Evolutionary conservation across 2,329 filamentous ascomycete species (phyloP).

Genomic region (Sordariomycetes sp.): DNA sequence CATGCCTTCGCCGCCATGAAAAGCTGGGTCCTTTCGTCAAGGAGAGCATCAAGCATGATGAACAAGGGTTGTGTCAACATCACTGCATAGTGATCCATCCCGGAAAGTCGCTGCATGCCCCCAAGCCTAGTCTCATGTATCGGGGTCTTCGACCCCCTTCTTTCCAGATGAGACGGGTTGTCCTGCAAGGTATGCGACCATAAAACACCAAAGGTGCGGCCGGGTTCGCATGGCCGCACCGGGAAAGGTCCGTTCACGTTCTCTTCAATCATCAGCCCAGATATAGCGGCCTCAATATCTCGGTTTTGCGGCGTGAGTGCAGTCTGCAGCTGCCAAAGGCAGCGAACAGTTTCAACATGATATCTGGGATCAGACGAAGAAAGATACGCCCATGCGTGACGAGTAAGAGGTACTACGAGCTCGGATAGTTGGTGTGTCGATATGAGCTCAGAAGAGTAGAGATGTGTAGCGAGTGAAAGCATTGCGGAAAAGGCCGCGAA

Average conservation of each 20-base stretch:
- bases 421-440: slow-evolving; percentile 37
- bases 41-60: slow-evolving; percentile 64
- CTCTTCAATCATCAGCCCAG: slow-evolving; percentile 49
- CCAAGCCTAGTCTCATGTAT: slow-evolving; percentile 13
- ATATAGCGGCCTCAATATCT: slow-evolving; percentile 69
- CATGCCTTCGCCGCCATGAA: slow-evolving; percentile 69
- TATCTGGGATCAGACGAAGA: slow-evolving; percentile 79
- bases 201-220: slow-evolving; percentile 58
- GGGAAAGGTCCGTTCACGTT: slow-evolving; percentile 33
- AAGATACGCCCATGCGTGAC: slow-evolving; percentile 66
- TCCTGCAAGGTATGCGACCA: slow-evolving; percentile 72
- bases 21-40: slow-evolving; percentile 58
- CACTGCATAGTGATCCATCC: slow-evolving; percentile 50
- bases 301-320: slow-evolving; percentile 53
- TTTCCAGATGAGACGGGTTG: slow-evolving; percentile 29
- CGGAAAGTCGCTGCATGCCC: slow-evolving; percentile 27
- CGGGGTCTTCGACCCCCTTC: slow-evolving; percentile 33
- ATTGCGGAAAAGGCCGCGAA: slow-evolving; percentile 47
- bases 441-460: slow-evolving; percentile 41
- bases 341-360: slow-evolving; percentile 82
- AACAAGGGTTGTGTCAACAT: slow-evolving; percentile 75
- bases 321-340: slow-evolving; percentile 74
- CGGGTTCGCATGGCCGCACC: slow-evolving; percentile 41
- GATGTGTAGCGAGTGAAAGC: slow-evolving; percentile 41
- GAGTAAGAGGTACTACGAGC: slow-evolving; percentile 56